Conservation (phyloP, 768 basidiomycete species). For the Phallus indusiatus region DNA sequence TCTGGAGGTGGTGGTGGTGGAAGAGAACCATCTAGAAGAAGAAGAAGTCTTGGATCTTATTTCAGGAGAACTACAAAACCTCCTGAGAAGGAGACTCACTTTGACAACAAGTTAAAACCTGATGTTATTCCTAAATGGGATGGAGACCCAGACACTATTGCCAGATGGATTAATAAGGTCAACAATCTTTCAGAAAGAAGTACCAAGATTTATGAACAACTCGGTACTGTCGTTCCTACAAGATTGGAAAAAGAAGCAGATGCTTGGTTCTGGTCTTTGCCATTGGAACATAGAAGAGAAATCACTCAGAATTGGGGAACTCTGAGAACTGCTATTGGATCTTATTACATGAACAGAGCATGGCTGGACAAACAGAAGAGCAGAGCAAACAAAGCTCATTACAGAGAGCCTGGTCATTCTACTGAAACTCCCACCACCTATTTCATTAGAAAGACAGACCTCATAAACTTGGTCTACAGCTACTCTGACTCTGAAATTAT, state of each 20-base stretch:
- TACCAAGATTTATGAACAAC: constrained; percentile 15
- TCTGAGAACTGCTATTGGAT: constrained; percentile 17
- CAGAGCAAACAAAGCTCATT: constrained; percentile 19
- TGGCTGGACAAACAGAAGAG: constrained; percentile 23
- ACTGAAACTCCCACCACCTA: constrained; percentile 27
- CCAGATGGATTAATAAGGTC: constrained; percentile 21
- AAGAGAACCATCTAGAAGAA: too few relatives aligned
- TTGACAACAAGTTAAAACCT: constrained; percentile 24
- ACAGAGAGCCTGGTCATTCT: constrained; percentile 19
- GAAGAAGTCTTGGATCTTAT: too few relatives aligned
- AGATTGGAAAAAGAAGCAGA: constrained; percentile 17
- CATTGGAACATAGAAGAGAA: not conserved
- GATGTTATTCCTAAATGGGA: constrained; percentile 26
- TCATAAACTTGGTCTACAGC: constrained; percentile 13
- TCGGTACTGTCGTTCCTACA: constrained; percentile 24
- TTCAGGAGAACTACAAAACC: too few relatives aligned
- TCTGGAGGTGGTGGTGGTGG: too few relatives aligned
- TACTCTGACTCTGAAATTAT: constrained; percentile 24
- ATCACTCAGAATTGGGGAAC: constrained; percentile 23
- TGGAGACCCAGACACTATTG: constrained; percentile 14
- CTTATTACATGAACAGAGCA: constrained; percentile 25
- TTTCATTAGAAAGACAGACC: constrained; percentile 23
- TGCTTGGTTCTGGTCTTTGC: constrained; percentile 23
- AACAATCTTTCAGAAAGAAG: constrained; percentile 19
- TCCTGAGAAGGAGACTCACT: constrained; percentile 15